Evolutionary conservation across 257 asterid genomes (phyloP).

Genomic region (Coffea eugenioides): DNA sequence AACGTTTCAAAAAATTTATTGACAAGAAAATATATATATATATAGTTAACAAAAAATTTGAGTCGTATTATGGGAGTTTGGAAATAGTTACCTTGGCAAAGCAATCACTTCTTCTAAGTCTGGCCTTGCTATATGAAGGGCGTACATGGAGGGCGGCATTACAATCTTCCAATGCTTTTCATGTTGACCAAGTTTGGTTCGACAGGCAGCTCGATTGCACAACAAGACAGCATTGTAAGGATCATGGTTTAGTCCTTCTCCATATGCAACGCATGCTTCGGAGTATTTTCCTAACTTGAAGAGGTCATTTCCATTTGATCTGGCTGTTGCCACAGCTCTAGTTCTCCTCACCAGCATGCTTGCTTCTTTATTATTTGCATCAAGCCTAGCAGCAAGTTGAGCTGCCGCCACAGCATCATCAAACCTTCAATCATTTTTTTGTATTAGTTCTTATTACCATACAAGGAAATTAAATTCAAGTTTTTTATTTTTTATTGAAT

Average conservation of each 20-base stretch:
- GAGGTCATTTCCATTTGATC: constrained; percentile 63
- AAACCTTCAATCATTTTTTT: constrained; percentile 32
- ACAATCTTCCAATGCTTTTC: constrained; percentile 74
- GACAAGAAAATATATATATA: too few species aligned
- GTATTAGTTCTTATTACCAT: neutral
- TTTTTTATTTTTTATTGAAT: neutral
- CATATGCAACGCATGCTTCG: constrained; percentile 64
- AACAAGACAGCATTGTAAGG: constrained; percentile 57
- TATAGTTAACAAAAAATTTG: neutral
- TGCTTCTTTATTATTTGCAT: constrained; percentile 60
- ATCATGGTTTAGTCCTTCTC: constrained; percentile 68
- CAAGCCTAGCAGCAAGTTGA: constrained; percentile 57
- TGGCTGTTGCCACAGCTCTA: constrained; percentile 50
- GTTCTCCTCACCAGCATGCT: constrained; percentile 43
- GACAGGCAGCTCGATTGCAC: constrained; percentile 76
- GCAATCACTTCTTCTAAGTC: constrained; percentile 72
- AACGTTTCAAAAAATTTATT: too few species aligned
- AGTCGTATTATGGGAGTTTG: neutral
- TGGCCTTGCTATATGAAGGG: constrained; percentile 61
- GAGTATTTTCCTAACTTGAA: constrained; percentile 48
- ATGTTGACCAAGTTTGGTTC: constrained; percentile 54
- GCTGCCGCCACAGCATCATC: constrained; percentile 63
- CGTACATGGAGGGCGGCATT: constrained; percentile 53
- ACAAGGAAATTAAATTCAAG: neutral
- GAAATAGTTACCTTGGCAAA: constrained; percentile 47